Percentiles rank a stretch among this genome's conserved stretches.
Conservation (phyloP, 306 rosid genomes). For the Medicago ruthenica region DNA sequence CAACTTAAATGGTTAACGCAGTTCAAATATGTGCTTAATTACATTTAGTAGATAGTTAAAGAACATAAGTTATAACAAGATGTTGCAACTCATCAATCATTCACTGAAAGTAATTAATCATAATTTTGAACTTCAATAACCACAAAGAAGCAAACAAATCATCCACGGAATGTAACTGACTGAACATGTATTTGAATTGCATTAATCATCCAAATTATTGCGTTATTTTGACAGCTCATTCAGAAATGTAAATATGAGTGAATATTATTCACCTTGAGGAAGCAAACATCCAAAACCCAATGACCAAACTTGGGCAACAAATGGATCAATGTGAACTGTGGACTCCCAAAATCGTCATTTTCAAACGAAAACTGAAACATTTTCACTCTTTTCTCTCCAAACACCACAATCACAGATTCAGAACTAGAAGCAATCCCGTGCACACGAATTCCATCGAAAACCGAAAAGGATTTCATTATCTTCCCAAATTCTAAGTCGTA, state of each 20-base stretch:
- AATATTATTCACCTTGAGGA: conserved; percentile 62
- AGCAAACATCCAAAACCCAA: conserved; percentile 92
- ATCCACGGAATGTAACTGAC: background rate
- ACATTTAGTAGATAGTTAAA: background rate
- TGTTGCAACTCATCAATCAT: background rate
- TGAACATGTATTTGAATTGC: background rate
- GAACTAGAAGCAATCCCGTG: conserved; percentile 70
- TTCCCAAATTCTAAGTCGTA: conserved; percentile 64
- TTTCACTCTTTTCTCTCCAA: conserved; percentile 82
- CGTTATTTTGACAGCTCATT: background rate
- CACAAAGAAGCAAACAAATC: too few species aligned
- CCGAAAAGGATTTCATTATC: conserved; percentile 53
- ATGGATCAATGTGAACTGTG: conserved; percentile 49
- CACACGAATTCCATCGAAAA: conserved; percentile 91
- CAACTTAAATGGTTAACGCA: background rate
- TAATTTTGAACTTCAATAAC: background rate
- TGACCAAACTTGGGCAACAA: conserved; percentile 70
- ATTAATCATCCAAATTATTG: background rate
- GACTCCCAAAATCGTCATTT: conserved; percentile 32
- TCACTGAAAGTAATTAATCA: background rate
- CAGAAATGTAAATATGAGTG: background rate
- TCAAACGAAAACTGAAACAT: conserved; percentile 55
- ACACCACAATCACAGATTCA: conserved; percentile 57
- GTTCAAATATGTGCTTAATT: background rate
- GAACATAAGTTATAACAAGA: background rate